phyloP scores from a whole-genome alignment of 2,329 filamentous ascomycete genomes.

The Pseudogymnoascus sp. region DNA sequence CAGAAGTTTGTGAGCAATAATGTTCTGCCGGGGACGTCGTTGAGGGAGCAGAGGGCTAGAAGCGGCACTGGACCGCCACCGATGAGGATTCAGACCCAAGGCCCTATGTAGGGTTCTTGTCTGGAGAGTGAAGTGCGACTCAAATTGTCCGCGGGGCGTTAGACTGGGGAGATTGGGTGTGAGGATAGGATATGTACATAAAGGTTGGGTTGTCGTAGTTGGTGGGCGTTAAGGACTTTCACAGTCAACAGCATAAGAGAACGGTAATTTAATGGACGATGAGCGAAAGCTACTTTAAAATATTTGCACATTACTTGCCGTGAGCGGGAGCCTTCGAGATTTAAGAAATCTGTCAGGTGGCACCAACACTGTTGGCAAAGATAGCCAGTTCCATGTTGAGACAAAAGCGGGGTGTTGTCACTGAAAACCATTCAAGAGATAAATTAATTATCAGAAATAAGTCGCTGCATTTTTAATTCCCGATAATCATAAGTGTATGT shows the following conservation, averaged over 20 bases:
- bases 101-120: not conserved
- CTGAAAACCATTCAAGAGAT: not conserved
- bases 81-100: slow-evolving; percentile 9
- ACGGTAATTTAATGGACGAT: not conserved
- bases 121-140: not conserved
- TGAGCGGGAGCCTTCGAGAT: not conserved
- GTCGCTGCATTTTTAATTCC: slow-evolving; percentile 8
- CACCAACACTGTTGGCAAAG: not conserved
- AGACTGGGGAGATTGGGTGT: not conserved
- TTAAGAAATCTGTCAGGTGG: not conserved
- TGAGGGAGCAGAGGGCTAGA: slow-evolving; percentile 38
- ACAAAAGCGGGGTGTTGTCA: not conserved
- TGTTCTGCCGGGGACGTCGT: slow-evolving; percentile 32
- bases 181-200: not conserved
- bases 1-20: slow-evolving; percentile 49
- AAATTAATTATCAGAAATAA: not conserved
- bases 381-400: not conserved
- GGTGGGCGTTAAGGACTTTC: not conserved
- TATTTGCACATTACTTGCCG: not conserved
- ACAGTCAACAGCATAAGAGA: slow-evolving; percentile 6
- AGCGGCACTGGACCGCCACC: slow-evolving; percentile 34
- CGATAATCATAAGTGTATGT: slow-evolving; percentile 5
- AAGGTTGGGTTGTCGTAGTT: not conserved
- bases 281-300: not conserved
- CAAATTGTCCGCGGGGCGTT: not conserved